Evolutionary conservation across 345 rosid species (phyloP).

Genomic region (Bruguiera parviflora): DNA sequence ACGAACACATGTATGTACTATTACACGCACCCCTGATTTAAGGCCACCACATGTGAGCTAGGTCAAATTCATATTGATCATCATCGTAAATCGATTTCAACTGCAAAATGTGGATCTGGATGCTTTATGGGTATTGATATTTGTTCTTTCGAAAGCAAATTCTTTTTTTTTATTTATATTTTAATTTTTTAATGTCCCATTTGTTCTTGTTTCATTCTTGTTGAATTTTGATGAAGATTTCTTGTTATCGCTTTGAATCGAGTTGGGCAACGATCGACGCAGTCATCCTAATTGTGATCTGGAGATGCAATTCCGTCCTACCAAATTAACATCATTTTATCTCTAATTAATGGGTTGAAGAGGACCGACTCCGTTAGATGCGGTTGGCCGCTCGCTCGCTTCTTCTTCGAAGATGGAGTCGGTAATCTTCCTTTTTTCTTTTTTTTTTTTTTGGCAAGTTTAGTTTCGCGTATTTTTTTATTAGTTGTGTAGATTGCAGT

Average conservation of each 20-base stretch:
- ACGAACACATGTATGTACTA: slow-evolving; percentile 5
- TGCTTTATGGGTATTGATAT: not conserved
- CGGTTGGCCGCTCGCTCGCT: slow-evolving; percentile 3
- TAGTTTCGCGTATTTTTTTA: not conserved
- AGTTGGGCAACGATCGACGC: no score
- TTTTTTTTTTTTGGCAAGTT: not conserved
- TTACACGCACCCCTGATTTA: slow-evolving; percentile 9
- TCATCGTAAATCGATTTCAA: not conserved
- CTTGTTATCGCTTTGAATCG: no score
- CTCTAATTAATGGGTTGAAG: not conserved
- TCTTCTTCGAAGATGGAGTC: not conserved
- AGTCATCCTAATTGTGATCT: no score
- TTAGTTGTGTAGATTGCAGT: not conserved
- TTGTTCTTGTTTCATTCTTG: no score
- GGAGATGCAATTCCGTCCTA: no score
- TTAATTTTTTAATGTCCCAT: no score
- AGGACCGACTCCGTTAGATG: slow-evolving; percentile 1
- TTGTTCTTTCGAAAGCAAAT: no score
- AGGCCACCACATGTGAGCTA: not conserved
- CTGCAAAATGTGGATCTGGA: slow-evolving; percentile 1
- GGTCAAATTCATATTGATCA: not conserved
- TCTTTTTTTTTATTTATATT: no score
- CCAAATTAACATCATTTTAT: no score
- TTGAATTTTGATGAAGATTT: no score
- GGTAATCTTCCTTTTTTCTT: not conserved